Conservation (phyloP, 2,329 filamentous ascomycete genomes). For the Lomentospora prolificans region DNA sequence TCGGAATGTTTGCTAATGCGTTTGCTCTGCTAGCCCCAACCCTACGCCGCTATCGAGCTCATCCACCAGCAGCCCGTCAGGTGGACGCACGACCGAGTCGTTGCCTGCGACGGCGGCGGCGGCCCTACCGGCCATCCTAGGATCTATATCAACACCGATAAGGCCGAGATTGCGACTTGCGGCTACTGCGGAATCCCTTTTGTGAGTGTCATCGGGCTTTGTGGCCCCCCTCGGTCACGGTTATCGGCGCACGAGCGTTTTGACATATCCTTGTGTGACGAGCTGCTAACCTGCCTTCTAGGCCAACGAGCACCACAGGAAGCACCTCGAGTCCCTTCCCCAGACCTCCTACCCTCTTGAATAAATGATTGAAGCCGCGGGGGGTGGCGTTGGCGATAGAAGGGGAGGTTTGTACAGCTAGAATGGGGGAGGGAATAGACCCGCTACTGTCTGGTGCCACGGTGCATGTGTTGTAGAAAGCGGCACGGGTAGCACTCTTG, state of each 20-base stretch:
- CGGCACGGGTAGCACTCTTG: not conserved
- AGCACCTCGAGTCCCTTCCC: conserved; percentile 73
- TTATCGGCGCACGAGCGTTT: not conserved
- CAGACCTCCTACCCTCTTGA: conserved; percentile 72
- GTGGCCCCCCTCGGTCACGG: not conserved
- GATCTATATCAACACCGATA: conserved; percentile 97
- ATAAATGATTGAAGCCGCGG: conserved; percentile 19
- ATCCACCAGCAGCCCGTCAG: conserved; percentile 91
- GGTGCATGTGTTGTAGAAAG: not conserved
- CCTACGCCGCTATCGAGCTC: conserved; percentile 83
- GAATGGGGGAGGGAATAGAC: not conserved
- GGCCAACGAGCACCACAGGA: conserved; percentile 84
- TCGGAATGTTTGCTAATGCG: not conserved
- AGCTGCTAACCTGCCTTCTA: conserved; percentile 25
- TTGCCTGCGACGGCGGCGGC: conserved; percentile 86
- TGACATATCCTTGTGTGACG: not conserved
- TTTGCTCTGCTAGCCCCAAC: conserved; percentile 57
- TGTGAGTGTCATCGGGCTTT: conserved; percentile 45
- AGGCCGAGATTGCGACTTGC: conserved; percentile 85
- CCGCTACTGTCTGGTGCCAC: not conserved
- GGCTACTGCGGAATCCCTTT: conserved; percentile 90
- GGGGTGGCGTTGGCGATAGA: not conserved
- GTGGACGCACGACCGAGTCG: conserved; percentile 76
- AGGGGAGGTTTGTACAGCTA: not conserved
- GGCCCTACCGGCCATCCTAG: conserved; percentile 82